Base-by-base conservation (phyloP, 2,329 filamentous ascomycete species). In the Plenodomus lindquistii region DNA sequence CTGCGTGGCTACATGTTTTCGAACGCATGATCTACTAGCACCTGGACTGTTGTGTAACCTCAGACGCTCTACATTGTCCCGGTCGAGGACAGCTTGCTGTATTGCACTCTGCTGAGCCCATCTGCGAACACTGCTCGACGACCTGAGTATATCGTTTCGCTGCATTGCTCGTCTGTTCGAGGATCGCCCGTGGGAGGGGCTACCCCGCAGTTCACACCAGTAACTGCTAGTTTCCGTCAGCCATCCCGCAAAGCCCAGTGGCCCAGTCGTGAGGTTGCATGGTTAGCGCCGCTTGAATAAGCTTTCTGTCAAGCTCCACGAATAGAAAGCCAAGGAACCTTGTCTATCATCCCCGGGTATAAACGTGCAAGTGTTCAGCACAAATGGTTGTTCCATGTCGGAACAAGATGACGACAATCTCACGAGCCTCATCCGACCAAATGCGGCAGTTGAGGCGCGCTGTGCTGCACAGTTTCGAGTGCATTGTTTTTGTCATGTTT, bases 311-410 rank as follows among this genome's bases (percentile, higher is more conserved):
- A 63, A 64, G 61, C 58, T 50, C 53, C 44, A 37, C 46, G 37
- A 51, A 47, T 54, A 46, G 57, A 55, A 50, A 54, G 58, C 55
- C 54, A 63, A 64, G 59, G 20, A 62, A 59, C 58, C 58, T 63
- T 60, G 56, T 62, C 34, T 48, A 44, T 9, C 55, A 57, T 61
- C 49, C 55, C 51, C 59, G 46, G 53, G 16, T 40, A 37, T 46
- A 49, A 47, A 52, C 49, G 49, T 48, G 52, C 46, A 38, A 44
- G 37, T 50, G 50, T 40, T 31, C 43, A 43, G 19, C 36, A 31
- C 41, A 46, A 41, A 40, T 20, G 40, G 41, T 17, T 24, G 29
- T 37, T 51, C 43, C 34, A 54, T 50, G 42, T 40, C 36, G 37
- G 49, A 40, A 46, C 42, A 42, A 51, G 43, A 41, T 41, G 37